Base-by-base conservation (phyloP, 495 filamentous ascomycete genomes). In the Emericellopsis terricola region DNA sequence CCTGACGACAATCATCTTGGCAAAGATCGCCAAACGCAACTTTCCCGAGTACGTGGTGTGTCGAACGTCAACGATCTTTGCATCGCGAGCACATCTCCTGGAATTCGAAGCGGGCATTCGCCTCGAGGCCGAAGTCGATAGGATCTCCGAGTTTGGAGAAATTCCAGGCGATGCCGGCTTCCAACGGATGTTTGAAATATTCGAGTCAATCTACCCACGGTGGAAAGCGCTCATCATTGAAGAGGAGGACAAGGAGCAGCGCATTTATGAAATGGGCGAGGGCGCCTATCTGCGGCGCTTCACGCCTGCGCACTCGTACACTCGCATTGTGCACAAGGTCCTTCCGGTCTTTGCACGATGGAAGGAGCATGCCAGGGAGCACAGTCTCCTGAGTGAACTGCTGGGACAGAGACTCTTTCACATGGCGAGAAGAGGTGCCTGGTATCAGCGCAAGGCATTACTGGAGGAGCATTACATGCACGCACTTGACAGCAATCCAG, bases 401-500 rank as follows among this genome's bases (percentile, higher is more conserved):
- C 77, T 97, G 2, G 52, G 50, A 13, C 89, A 96, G 45, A 71
- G 67, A 3, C 65, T 91, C 8, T 94, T 94, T 49, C 87, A 96
- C 48, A 62, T 77, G 26, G 68, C 82, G 10, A 68, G 87, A 17
- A 73, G 87, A 15, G 89, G 89, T 1, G 74, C 74, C 1, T 97
- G 89, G 89, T 96, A 94, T 47, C 85, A 94, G 51, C 81, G 89
- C 11, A 94, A 86, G 56, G 89, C 89, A 1, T 56, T 97, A 4
- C 51, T 97, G 13, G 89, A 97, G 56, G 89, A 97, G 53, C 83
- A 86, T 42, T 96, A 97, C 48, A 86, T 94, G 81, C 63, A 69
- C 50, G 60, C 63, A 1, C 46, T 80, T 2, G 66, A 62, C 1
- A 58, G 71, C 0, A 46, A 51, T 1, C 55, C 50, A 1, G 36